Evolutionary conservation across 805 yeast genomes (phyloP), one percentile per base, ranked within the genome.

Genomic region (Zygoascus ofunaensis): DNA sequence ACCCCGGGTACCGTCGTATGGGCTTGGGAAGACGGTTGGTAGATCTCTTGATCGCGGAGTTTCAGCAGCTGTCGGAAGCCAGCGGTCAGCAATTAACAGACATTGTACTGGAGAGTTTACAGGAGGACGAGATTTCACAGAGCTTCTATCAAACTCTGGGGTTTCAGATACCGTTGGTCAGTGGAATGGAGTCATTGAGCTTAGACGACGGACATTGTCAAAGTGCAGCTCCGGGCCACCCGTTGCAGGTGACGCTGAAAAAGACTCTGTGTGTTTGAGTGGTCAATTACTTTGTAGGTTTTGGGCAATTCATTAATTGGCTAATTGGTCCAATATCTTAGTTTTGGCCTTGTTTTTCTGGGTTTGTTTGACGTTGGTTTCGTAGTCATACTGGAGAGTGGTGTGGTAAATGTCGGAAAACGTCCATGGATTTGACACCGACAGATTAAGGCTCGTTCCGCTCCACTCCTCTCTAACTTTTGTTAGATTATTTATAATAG

Each of bases 11-110:
- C 33, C 48, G 56, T 10, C 51, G 54, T 10, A 36, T 8, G 14
- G 56, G 56, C 2, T 44, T 49, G 12, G 56, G 56, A 2, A 32
- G 43, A 18, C 24, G 34, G 37, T 43, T 53, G 28, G 43, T 53
- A 2, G 34, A 15, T 3, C 50, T 39, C 30, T 45, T 53, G 23
- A 37, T 36, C 28, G 24, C 15, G 4, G 36, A 44, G 35, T 48
- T 50, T 49, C 20, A n/a, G 10, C 30, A 17, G 10, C 23, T 37
- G 12, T 50, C 43, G 17, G 20, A 19, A 2, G n/a, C 36, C 32
- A 35, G 39, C 22, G 43, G 41, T 17, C n/a, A 22, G 28, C 15
- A 14, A 20, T 39, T 49, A 23, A 19, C 33, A 28, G 23, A 45
- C 30, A 15, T 49, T 12, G n/a, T 19, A 12, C 43, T 50, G 17